phyloP scores from a whole-genome alignment of 805 yeast genomes.

The Saturnispora sanitii region DNA sequence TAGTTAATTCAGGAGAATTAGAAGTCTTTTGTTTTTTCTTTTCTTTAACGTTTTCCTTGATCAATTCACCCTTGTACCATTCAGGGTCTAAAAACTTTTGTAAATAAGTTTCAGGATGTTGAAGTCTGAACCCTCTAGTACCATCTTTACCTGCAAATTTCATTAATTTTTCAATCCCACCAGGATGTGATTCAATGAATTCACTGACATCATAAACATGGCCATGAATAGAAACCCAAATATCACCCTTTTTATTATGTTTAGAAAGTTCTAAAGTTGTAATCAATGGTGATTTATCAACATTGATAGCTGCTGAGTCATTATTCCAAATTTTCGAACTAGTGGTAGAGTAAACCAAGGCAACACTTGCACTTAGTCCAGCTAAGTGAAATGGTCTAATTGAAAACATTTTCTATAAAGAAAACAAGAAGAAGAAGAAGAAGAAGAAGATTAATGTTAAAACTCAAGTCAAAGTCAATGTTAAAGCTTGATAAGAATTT shows the following conservation, averaged over 20 bases:
- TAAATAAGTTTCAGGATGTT: conserved; percentile 22
- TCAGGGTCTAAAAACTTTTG: conserved; percentile 20
- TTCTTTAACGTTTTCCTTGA: conserved; percentile 18
- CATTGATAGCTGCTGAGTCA: conserved; percentile 31
- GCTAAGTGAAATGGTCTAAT: neutral
- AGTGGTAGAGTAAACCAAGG: neutral
- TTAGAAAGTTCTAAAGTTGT: conserved; percentile 13
- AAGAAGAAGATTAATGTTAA: too few relatives aligned
- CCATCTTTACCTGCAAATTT: conserved; percentile 64
- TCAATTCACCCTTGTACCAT: conserved; percentile 30
- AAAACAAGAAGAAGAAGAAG: neutral
- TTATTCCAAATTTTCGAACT: conserved; percentile 41
- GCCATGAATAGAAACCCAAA: conserved; percentile 78
- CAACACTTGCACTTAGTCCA: neutral
- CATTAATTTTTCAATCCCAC: conserved; percentile 73
- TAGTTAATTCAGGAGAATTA: conserved; percentile 34
- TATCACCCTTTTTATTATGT: conserved; percentile 55
- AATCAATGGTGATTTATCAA: conserved; percentile 8
- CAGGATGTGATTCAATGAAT: conserved; percentile 83
- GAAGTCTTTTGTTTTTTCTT: conserved; percentile 24
- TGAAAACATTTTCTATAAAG: neutral
- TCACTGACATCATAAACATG: conserved; percentile 83
- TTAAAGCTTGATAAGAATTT: conserved; percentile 1
- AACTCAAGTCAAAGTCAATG: too few relatives aligned
- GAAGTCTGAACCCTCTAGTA: conserved; percentile 23